phyloP scores from a whole-genome alignment of 768 basidiomycete genomes.

The Suillus paluster region DNA sequence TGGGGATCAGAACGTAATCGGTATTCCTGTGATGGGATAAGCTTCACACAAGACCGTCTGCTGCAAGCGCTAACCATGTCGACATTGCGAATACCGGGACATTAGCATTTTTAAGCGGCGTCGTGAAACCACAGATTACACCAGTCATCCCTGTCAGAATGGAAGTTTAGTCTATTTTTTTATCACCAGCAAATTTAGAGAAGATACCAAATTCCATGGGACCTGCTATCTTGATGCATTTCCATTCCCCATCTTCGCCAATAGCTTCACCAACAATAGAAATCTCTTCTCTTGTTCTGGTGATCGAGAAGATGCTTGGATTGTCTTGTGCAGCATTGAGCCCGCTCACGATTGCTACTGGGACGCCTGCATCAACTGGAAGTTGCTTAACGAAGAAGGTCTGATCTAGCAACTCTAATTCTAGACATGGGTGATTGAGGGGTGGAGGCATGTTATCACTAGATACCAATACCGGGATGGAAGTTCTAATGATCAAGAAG shows the following conservation, averaged over 20 bases:
- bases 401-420: slow-evolving; percentile 48
- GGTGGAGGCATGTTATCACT: slow-evolving; percentile 45
- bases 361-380: slow-evolving; percentile 37
- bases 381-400: slow-evolving; percentile 52
- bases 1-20: slow-evolving; percentile 63
- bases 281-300: slow-evolving; percentile 62
- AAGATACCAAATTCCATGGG: slow-evolving; percentile 66
- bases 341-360: slow-evolving; percentile 23
- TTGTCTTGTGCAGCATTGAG: slow-evolving; percentile 35
- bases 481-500: background rate
- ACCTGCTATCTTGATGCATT: slow-evolving; percentile 63
- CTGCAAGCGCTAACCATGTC: slow-evolving; percentile 52
- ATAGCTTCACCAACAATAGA: slow-evolving; percentile 58
- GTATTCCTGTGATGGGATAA: slow-evolving; percentile 53
- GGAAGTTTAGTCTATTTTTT: background rate
- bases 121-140: slow-evolving; percentile 56
- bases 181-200: background rate
- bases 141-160: slow-evolving; percentile 53
- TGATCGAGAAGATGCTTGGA: slow-evolving; percentile 55
- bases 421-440: slow-evolving; percentile 48
- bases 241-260: slow-evolving; percentile 51
- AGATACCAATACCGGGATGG: background rate
- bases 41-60: background rate
- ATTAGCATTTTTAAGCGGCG: slow-evolving; percentile 53
- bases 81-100: slow-evolving; percentile 65